Conservation (phyloP, 768 basidiomycete genomes). For the Lentinula aciculospora region DNA sequence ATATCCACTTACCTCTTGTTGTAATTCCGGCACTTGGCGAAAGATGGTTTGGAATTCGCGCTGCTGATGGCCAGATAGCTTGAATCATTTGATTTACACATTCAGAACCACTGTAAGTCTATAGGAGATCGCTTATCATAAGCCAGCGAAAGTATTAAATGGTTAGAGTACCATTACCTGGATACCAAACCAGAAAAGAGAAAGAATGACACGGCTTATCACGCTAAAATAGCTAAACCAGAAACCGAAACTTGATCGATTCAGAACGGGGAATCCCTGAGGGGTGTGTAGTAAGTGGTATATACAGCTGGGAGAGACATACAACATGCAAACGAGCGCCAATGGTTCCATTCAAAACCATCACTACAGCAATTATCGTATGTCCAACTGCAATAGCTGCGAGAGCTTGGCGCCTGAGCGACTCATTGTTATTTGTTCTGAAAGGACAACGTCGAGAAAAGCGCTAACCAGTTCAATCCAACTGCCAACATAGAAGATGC, state of each 20-base stretch:
- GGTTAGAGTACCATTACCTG: slow-evolving; percentile 36
- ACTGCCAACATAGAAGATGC: slow-evolving; percentile 72
- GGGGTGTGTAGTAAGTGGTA: slow-evolving; percentile 39
- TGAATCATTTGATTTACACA: slow-evolving; percentile 79
- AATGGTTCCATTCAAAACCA: slow-evolving; percentile 74
- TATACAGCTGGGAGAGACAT: background rate
- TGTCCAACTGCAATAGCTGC: slow-evolving; percentile 70
- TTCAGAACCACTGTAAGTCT: slow-evolving; percentile 62
- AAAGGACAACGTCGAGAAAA: background rate
- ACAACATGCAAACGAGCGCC: slow-evolving; percentile 72
- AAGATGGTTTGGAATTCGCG: slow-evolving; percentile 59
- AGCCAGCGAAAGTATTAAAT: background rate
- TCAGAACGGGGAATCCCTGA: slow-evolving; percentile 47
- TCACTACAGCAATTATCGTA: slow-evolving; percentile 62
- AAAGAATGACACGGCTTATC: slow-evolving; percentile 65
- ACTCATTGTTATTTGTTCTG: background rate
- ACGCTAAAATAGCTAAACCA: slow-evolving; percentile 88
- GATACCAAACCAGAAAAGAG: slow-evolving; percentile 81
- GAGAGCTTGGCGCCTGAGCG: slow-evolving; percentile 55
- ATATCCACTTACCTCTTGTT: slow-evolving; percentile 44
- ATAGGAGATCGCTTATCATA: background rate
- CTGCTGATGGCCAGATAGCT: slow-evolving; percentile 76
- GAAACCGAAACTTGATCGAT: slow-evolving; percentile 83
- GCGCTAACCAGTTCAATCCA: slow-evolving; percentile 60
- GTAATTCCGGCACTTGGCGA: slow-evolving; percentile 56